phyloP scores from a whole-genome alignment of 1,284 basidiomycete species.

The Sphagnurus paluster region DNA sequence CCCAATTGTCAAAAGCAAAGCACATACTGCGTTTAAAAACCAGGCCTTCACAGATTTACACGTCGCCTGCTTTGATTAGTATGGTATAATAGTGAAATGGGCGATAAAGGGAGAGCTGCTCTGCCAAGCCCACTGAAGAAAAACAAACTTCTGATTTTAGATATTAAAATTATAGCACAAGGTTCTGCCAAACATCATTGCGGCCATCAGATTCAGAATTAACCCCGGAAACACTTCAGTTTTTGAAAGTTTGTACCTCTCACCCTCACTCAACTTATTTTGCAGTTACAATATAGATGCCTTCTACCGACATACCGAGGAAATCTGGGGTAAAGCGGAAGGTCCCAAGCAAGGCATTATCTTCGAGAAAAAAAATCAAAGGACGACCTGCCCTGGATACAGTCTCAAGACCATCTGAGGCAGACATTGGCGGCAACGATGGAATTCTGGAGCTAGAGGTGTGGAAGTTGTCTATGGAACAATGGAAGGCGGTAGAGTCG shows the following conservation, averaged over 20 bases:
- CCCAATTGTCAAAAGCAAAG: too few species aligned
- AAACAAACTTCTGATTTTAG: too few species aligned
- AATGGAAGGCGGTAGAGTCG: slow-evolving; percentile 63
- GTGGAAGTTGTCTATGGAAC: slow-evolving; percentile 85
- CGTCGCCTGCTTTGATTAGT: too few species aligned
- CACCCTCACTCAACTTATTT: slow-evolving; percentile 14
- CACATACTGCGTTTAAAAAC: too few species aligned
- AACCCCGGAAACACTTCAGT: too few species aligned
- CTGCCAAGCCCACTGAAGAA: too few species aligned
- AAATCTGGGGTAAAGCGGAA: slow-evolving; percentile 30
- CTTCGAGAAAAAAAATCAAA: slow-evolving; percentile 40
- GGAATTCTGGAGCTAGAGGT: slow-evolving; percentile 86
- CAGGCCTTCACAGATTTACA: too few species aligned
- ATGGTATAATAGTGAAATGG: too few species aligned
- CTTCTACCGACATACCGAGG: slow-evolving; percentile 10
- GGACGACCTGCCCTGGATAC: slow-evolving; percentile 67
- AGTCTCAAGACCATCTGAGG: slow-evolving; percentile 52
- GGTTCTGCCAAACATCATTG: too few species aligned
- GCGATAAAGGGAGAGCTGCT: too few species aligned
- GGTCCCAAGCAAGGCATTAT: slow-evolving; percentile 15
- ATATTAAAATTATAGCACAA: too few species aligned
- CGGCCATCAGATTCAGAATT: too few species aligned
- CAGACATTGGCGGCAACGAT: slow-evolving; percentile 70
- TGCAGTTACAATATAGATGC: slow-evolving; percentile 13
- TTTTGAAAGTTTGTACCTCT: neutral